A percentile compares a stretch with the other conserved stretches of the same genome.
phyloP scores from a whole-genome alignment of 2,329 filamentous ascomycete species.

The Aspergillus brasiliensis region DNA sequence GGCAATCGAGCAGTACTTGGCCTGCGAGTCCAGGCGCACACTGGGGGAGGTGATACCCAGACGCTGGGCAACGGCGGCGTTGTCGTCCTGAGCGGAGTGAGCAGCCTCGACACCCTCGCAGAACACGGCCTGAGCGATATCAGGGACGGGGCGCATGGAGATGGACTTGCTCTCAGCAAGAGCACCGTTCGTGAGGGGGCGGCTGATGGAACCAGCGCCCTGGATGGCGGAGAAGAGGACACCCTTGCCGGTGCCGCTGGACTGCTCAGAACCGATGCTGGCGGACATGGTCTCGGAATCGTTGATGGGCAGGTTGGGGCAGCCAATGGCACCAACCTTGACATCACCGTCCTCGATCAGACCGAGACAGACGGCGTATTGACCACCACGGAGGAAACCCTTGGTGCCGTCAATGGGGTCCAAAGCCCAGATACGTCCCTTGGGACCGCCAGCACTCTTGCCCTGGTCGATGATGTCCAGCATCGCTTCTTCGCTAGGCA shows the following conservation, averaged over 20 bases:
- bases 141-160: slow-evolving; percentile 73
- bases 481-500: slow-evolving; percentile 65
- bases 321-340: slow-evolving; percentile 90
- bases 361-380: slow-evolving; percentile 93
- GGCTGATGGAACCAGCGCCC: slow-evolving; percentile 77
- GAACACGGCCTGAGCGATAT: slow-evolving; percentile 81
- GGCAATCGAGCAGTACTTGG: slow-evolving; percentile 95
- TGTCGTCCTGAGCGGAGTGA: slow-evolving; percentile 87
- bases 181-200: slow-evolving; percentile 63
- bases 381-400: slow-evolving; percentile 91
- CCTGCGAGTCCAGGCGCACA: slow-evolving; percentile 96
- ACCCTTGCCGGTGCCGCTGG: slow-evolving; percentile 73
- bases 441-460: slow-evolving; percentile 43
- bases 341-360: slow-evolving; percentile 92
- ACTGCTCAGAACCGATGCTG: slow-evolving; percentile 73
- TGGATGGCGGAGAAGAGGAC: slow-evolving; percentile 85
- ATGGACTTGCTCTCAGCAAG: slow-evolving; percentile 62
- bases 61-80: slow-evolving; percentile 78
- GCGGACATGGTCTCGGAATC: slow-evolving; percentile 71
- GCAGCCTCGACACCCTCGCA: slow-evolving; percentile 95
- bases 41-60: slow-evolving; percentile 87
- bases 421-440: slow-evolving; percentile 81
- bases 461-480: slow-evolving; percentile 60
- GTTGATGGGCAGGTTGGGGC: slow-evolving; percentile 90
- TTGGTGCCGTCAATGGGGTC: slow-evolving; percentile 98